Conservation (phyloP, 148 eudicot genomes). For the Linanthus parryae region DNA sequence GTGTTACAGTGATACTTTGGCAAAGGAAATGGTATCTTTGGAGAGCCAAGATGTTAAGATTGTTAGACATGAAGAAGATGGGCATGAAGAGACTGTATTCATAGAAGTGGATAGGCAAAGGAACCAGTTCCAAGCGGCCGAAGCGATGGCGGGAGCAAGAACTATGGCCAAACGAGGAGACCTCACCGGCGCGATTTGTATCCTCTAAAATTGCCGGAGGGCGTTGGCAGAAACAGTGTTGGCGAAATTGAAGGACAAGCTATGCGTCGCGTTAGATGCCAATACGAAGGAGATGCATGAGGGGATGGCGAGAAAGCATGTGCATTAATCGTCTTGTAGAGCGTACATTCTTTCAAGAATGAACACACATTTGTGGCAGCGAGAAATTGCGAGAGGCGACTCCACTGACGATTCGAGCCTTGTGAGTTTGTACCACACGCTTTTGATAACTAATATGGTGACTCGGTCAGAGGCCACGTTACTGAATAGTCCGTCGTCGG, state of each 20-base stretch:
- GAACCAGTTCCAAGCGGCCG: constrained; percentile 16
- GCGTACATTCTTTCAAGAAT: constrained; percentile 19
- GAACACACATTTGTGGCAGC: constrained; percentile 19
- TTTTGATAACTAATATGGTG: constrained; percentile 16
- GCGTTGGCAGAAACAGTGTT: constrained; percentile 8
- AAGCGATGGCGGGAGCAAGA: constrained; percentile 21
- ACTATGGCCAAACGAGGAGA: constrained; percentile 11
- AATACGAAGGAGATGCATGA: constrained; percentile 19
- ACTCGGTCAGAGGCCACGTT: constrained; percentile 11
- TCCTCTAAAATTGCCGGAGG: constrained; percentile 12
- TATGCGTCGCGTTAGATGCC: constrained; percentile 14
- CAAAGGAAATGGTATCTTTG: constrained; percentile 5
- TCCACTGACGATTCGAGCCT: constrained; percentile 13
- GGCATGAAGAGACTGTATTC: constrained; percentile 8
- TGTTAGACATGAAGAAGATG: constrained; percentile 13
- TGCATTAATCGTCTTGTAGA: constrained; percentile 16
- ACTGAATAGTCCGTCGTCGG: constrained; percentile 11
- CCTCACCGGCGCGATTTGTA: constrained; percentile 8
- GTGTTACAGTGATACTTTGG: constrained; percentile 16
- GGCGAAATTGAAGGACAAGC: constrained; percentile 7
- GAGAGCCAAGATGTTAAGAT: constrained; percentile 11
- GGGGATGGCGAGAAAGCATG: constrained; percentile 13
- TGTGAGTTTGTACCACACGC: constrained; percentile 17
- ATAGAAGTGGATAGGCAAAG: constrained; percentile 21
- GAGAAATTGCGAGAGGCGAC: constrained; percentile 18